Percentiles rank a stretch among this genome's conserved stretches.
These are phyloP conservation scores for Bothriochloa decipiens DNA, from an alignment of 176 grass and related monocot genomes.

Conservation along the genomic window DNA sequence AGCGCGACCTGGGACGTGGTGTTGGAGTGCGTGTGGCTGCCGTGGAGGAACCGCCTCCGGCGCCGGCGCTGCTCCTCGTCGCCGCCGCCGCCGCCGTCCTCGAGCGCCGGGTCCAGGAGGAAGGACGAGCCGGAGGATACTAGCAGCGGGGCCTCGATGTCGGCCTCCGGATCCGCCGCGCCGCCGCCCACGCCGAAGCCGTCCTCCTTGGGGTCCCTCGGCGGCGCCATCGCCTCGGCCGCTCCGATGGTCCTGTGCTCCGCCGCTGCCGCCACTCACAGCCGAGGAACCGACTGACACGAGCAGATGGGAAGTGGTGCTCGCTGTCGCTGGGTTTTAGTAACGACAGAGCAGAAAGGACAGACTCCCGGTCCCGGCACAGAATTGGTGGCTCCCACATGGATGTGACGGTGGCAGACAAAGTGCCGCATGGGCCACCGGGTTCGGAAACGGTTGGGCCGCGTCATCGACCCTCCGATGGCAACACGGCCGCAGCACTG, in stretches of 20 bases:
- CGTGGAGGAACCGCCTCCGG: slow-evolving; percentile 38
- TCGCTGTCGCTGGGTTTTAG: not conserved
- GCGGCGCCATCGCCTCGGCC: slow-evolving; percentile 37
- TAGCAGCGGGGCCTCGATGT: slow-evolving; percentile 54
- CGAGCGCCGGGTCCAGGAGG: slow-evolving; percentile 43
- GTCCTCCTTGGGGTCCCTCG: slow-evolving; percentile 28
- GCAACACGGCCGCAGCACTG: not conserved
- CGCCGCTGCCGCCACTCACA: not conserved
- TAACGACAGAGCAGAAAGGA: too few relatives aligned
- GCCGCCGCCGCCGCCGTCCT: slow-evolving; percentile 20
- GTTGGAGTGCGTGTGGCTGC: slow-evolving; percentile 60
- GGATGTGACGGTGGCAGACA: not conserved
- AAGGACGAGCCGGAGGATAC: slow-evolving; percentile 36
- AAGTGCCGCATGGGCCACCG: not conserved
- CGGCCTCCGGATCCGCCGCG: slow-evolving; percentile 35
- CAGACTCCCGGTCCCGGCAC: not conserved
- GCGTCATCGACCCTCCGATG: not conserved
- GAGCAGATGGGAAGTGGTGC: not conserved
- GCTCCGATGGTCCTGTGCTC: slow-evolving; percentile 8
- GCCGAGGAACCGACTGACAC: not conserved
- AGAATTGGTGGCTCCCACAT: not conserved
- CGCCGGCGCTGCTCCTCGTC: slow-evolving; percentile 37
- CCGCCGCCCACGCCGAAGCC: not conserved
- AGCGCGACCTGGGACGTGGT: slow-evolving; percentile 87
- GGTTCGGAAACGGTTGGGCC: slow-evolving; percentile 22